Conservation (phyloP, 108 stramenopile genomes). For the Mayamaea pseudoterrestris region DNA sequence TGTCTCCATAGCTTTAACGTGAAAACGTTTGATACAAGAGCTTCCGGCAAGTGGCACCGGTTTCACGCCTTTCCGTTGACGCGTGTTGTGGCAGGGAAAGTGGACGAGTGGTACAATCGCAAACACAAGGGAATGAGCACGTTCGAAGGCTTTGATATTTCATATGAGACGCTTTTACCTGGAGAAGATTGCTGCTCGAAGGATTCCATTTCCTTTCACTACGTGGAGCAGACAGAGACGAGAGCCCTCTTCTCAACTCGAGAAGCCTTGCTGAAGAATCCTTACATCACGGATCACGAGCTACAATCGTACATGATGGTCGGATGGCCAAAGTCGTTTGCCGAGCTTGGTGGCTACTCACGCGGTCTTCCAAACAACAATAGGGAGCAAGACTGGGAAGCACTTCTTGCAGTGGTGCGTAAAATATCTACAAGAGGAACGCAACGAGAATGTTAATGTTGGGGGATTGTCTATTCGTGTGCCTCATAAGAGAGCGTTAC, state of each 20-base stretch:
- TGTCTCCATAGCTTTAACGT: slow-evolving; percentile 54
- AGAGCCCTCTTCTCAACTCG: slow-evolving; percentile 51
- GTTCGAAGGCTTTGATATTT: slow-evolving; percentile 11
- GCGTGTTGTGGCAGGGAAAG: slow-evolving; percentile 49
- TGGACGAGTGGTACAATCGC: slow-evolving; percentile 76
- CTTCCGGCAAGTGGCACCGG: slow-evolving; percentile 41
- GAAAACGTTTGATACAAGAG: slow-evolving; percentile 51
- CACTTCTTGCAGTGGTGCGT: slow-evolving; percentile 18
- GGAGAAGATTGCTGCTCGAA: slow-evolving; percentile 57
- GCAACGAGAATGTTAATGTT: slow-evolving; percentile 34
- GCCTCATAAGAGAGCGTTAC: too few relatives aligned
- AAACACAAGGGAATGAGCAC: slow-evolving; percentile 37
- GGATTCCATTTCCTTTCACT: slow-evolving; percentile 77
- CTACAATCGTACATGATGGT: slow-evolving; percentile 38
- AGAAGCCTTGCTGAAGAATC: slow-evolving; percentile 37
- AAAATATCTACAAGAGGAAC: slow-evolving; percentile 26
- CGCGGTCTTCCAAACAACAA: slow-evolving; percentile 34
- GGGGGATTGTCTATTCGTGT: too few relatives aligned
- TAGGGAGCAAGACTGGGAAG: slow-evolving; percentile 19
- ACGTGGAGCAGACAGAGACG: slow-evolving; percentile 70
- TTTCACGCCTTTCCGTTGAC: slow-evolving; percentile 74
- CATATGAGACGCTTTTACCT: slow-evolving; percentile 30
- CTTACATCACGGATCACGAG: slow-evolving; percentile 48
- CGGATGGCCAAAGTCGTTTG: slow-evolving; percentile 50
- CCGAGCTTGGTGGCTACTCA: slow-evolving; percentile 54